phyloP scores from a whole-genome alignment of 768 basidiomycete genomes.

The Suillus cothurnatus region DNA sequence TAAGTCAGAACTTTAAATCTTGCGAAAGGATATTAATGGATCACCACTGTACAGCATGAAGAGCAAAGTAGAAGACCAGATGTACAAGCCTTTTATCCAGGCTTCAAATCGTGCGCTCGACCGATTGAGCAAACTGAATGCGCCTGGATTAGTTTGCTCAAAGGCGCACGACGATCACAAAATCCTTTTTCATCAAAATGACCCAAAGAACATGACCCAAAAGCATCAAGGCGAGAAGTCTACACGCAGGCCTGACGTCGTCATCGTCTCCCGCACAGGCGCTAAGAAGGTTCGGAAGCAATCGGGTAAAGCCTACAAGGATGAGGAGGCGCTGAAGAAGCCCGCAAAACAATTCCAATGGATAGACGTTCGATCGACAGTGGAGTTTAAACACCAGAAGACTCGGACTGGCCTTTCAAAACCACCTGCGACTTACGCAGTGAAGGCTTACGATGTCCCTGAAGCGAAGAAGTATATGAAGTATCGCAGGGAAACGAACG shows the following conservation, averaged over 20 bases:
- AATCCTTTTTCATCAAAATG: slow-evolving; percentile 1
- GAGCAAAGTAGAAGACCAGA: rapidly evolving
- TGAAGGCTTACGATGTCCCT: not conserved
- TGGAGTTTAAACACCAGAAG: slow-evolving; percentile 4
- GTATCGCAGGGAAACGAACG: not conserved
- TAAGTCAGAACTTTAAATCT: not conserved
- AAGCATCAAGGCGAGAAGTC: not conserved
- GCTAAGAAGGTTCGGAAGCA: not conserved
- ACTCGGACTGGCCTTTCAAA: not conserved
- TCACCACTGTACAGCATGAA: not conserved
- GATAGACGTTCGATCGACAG: not conserved
- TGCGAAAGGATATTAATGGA: not conserved
- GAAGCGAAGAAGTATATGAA: not conserved
- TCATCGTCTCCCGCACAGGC: not conserved
- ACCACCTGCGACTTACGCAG: not conserved
- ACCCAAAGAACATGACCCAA: not conserved
- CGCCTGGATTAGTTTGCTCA: not conserved
- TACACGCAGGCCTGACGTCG: not conserved
- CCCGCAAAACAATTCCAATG: not conserved
- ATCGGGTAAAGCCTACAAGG: not conserved
- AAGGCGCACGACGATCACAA: not conserved
- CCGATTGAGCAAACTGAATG: not conserved
- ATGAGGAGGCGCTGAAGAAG: not conserved
- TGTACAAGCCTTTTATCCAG: not conserved
- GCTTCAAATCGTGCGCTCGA: not conserved